A percentile compares a stretch with the other conserved stretches of the same genome.
Evolutionary conservation across 2,329 filamentous ascomycete species (phyloP).

Genomic region (Cladosporium cucumerinum): DNA sequence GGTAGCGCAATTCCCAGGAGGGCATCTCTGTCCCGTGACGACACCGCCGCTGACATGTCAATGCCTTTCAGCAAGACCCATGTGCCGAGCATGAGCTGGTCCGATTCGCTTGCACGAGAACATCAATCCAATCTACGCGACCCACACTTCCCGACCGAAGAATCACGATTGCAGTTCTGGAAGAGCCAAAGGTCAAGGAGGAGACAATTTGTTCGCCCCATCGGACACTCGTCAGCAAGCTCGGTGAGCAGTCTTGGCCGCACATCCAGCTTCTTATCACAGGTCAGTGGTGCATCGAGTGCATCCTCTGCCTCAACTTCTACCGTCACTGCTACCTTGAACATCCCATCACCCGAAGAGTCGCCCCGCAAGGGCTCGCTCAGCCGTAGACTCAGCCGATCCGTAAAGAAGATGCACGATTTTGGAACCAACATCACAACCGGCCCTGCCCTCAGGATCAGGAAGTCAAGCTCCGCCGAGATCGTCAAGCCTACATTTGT

Average conservation of each 20-base stretch:
- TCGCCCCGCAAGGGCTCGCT: slow-evolving; percentile 11
- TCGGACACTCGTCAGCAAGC: slow-evolving; percentile 3
- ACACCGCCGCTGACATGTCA: slow-evolving; percentile 28
- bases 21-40: slow-evolving; percentile 27
- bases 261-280: slow-evolving; percentile 7
- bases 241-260: neutral
- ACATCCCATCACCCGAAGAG: neutral
- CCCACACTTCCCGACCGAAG: slow-evolving; percentile 15
- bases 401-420: slow-evolving; percentile 16
- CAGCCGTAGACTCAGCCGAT: slow-evolving; percentile 11
- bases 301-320: neutral
- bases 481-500: neutral
- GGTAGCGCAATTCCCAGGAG: neutral
- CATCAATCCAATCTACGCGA: neutral
- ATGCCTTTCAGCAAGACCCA: slow-evolving; percentile 8
- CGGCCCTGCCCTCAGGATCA: slow-evolving; percentile 6
- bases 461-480: slow-evolving; percentile 9
- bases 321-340: neutral
- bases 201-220: slow-evolving; percentile 8
- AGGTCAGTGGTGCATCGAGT: neutral
- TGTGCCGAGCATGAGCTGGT: slow-evolving; percentile 10
- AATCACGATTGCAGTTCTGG: slow-evolving; percentile 13
- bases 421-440: slow-evolving; percentile 13
- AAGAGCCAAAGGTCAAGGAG: slow-evolving; percentile 12
- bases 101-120: neutral